Evolutionary conservation across 768 basidiomycete genomes (phyloP), one percentile per base, ranked within the genome.

Genomic region (Omphalotus guepiniiformis): DNA sequence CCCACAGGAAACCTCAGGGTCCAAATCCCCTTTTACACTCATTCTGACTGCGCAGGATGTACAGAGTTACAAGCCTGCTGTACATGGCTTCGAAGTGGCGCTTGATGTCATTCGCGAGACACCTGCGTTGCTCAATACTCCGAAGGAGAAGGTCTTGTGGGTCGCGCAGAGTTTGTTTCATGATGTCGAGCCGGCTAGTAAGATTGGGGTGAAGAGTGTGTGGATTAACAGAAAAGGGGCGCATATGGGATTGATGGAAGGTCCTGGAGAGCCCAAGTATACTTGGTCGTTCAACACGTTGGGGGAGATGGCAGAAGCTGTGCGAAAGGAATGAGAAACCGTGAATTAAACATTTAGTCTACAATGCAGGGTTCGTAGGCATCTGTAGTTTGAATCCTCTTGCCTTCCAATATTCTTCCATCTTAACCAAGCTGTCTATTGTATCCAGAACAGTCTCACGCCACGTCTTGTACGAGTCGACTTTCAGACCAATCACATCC

Each of bases 11-110:
- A 69, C 67, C 0, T 61, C 67, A 4, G 59, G 60, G 25, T 71
- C 72, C 5, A 64, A 68, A 40, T 85, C 84, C 21, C 74, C 80
- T 1, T 89, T 89, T 62, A 75, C 79, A 22, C 70, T 80, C 42
- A 68, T 86, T 46, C 66, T 84, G 55, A 88, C 85, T 6, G 85
- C 88, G 4, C 78, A 89, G 59, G 84, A 85, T 52, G 74, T 78
- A 4, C 77, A 78, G n/a, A 78, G 77, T 28, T 89, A 88, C 65
- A 89, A 88, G 59, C 88, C 84, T 18, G 73, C 77, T 6, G 67
- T 72, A 5, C 71, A 68, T 7, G 80, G 79, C 44, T 80, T 83
- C 60, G 57, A 68, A 42, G 66, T 71, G 19, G 74, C 70, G 29
- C 63, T 85, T 27, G 66, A 72, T 42, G 71, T 67, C 11, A 68